Percentiles rank a stretch among this genome's conserved stretches.
Conservation (phyloP, 352 stramenopile genomes). For the Pythium volutum region DNA sequence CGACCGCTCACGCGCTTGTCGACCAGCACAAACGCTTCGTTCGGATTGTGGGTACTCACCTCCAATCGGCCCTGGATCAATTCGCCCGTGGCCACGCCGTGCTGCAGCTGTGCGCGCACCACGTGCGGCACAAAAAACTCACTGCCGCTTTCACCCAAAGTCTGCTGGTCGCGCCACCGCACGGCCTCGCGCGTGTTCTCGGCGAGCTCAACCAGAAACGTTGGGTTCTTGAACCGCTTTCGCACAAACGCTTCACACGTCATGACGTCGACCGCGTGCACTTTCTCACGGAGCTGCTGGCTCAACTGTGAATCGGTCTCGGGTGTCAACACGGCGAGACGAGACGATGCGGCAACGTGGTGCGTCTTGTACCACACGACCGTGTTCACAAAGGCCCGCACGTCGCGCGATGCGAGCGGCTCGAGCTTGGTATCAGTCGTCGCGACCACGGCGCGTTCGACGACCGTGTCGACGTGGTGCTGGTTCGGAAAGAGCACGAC, state of each 20-base stretch:
- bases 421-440: constrained; percentile 29
- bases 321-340: constrained; percentile 57
- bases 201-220: constrained; percentile 55
- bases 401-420: constrained; percentile 33
- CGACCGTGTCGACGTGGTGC: constrained; percentile 58
- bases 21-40: constrained; percentile 76
- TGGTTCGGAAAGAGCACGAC: constrained; percentile 71
- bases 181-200: constrained; percentile 60
- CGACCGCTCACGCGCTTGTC: constrained; percentile 21
- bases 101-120: constrained; percentile 31
- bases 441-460: constrained; percentile 27
- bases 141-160: constrained; percentile 21
- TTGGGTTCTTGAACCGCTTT: constrained; percentile 32
- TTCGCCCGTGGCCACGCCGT: constrained; percentile 29
- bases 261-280: constrained; percentile 45
- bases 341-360: constrained; percentile 35
- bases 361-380: constrained; percentile 55
- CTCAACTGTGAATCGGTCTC: constrained; percentile 43
- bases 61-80: constrained; percentile 55
- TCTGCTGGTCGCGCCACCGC: constrained; percentile 39
- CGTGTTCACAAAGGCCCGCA: constrained; percentile 51
- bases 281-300: constrained; percentile 31
- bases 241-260: constrained; percentile 57
- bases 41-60: constrained; percentile 68
- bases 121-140: constrained; percentile 60